Evolutionary conservation across 768 basidiomycete species (phyloP).

Genomic region (Kondoa malvinella): DNA sequence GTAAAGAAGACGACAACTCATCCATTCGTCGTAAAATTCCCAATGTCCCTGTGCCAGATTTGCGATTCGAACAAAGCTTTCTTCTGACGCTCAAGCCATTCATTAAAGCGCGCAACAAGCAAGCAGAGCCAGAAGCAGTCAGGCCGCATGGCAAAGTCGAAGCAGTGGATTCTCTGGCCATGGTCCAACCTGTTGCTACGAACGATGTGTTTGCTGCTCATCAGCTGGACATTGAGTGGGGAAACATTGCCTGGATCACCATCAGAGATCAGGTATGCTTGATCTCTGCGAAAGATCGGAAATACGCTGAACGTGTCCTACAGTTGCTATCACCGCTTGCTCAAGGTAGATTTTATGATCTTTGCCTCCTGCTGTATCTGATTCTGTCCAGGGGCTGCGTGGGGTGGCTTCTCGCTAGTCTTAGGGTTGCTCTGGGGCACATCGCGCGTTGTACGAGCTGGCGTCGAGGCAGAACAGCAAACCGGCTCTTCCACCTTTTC

Average conservation of each 20-base stretch:
- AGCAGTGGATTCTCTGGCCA: background rate
- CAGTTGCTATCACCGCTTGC: too few species aligned
- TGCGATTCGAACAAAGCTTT: background rate
- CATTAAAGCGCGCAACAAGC: background rate
- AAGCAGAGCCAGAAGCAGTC: background rate
- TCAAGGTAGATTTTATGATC: too few species aligned
- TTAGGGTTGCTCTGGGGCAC: too few species aligned
- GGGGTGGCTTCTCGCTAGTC: too few species aligned
- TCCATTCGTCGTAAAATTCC: background rate
- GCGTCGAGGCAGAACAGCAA: too few species aligned
- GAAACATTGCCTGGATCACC: background rate
- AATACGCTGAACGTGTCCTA: too few species aligned
- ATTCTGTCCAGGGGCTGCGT: too few species aligned
- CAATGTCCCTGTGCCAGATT: background rate
- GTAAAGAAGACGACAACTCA: too few species aligned
- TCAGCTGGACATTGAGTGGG: background rate
- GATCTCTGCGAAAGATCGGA: too few species aligned
- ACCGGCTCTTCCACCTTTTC: too few species aligned
- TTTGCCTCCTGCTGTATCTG: too few species aligned
- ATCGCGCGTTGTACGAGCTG: too few species aligned
- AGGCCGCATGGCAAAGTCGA: background rate
- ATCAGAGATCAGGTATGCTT: background rate
- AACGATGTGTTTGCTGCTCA: background rate
- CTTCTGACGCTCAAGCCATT: background rate
- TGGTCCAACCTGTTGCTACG: background rate